Evolutionary conservation across 2,329 filamentous ascomycete species (phyloP), one percentile per base, ranked within the genome.

Genomic region (Pseudophaeomoniella oleicola): DNA sequence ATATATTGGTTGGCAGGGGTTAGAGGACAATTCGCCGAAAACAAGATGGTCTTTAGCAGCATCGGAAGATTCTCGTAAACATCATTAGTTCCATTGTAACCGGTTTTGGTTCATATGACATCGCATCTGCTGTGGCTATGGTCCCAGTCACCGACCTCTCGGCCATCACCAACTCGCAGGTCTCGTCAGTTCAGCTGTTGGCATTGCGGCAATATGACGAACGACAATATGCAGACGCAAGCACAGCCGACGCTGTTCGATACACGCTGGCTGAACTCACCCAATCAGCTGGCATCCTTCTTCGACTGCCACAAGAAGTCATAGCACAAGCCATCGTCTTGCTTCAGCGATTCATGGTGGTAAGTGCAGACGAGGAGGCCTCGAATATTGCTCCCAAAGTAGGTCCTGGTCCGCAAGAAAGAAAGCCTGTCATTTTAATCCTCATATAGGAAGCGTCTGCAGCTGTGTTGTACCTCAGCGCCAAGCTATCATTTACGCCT

Each of bases 291-390:
- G 64, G 64, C 1, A 69, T 92, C 35, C 71, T 96, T 13, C 69
- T 98, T 3, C 75, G 83, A 34, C 67, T 96, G 29, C 82, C 85
- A 4, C 86, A 94, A 54, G 83, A 86, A 46, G 75, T 84, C 29
- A 83, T 90, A 29, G 82, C 86, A 3, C 82, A 86, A 50, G 84
- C 87, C 3, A 83, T 87, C 51, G 75, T 94, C 30, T 60, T 90
- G 0, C 73, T 93, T 19, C 78, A 80, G 36, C 73, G 88, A 11
- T 90, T 85, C 59, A 93, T 82, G 79, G 62, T 85, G 17, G 62
- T 60, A 0, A 44, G 57, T 12, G 61, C 64, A 36, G 60, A 61
- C 4, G 60, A 60, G 9, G 64, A 62, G 44, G 48, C 63, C 32
- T 51, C 52, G 12, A 55, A 62, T 13, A 57, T 63, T 39, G 53